Percentiles rank a stretch among this genome's conserved stretches.
These are phyloP conservation scores for Apiospora pterosperma DNA, from an alignment of 2,329 filamentous ascomycete species.

Conservation along the genomic window DNA sequence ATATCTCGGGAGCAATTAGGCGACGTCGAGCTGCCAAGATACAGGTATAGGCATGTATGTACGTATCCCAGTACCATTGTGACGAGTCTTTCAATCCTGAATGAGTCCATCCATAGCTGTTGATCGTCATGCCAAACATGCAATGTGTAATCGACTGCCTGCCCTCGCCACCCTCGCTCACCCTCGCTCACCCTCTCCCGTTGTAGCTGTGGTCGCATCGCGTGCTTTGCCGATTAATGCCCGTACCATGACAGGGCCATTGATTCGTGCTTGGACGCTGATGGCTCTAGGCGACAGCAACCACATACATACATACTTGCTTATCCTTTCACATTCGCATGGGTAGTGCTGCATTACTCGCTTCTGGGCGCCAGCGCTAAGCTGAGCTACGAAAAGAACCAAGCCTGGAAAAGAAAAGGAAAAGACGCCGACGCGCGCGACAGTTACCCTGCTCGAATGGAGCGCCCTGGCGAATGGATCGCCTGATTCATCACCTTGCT, in stretches of 20 bases:
- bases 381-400: background rate
- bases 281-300: background rate
- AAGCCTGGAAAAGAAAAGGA: background rate
- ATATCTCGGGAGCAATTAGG: background rate
- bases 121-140: background rate
- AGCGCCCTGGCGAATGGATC: background rate
- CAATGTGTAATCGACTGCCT: background rate
- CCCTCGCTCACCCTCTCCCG: no score
- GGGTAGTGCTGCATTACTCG: background rate
- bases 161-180: background rate
- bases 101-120: background rate
- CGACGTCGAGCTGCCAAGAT: background rate
- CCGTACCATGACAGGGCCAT: background rate
- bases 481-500: background rate
- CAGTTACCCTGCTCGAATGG: background rate
- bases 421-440: background rate
- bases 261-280: background rate
- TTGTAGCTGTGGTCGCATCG: background rate
- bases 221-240: background rate
- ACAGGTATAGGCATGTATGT: background rate
- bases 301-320: background rate
- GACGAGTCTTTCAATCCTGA: background rate
- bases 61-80: background rate
- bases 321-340: background rate
- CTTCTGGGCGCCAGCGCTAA: background rate